phyloP scores from a whole-genome alignment of 495 filamentous ascomycete genomes.

The Daldinia concentrica region DNA sequence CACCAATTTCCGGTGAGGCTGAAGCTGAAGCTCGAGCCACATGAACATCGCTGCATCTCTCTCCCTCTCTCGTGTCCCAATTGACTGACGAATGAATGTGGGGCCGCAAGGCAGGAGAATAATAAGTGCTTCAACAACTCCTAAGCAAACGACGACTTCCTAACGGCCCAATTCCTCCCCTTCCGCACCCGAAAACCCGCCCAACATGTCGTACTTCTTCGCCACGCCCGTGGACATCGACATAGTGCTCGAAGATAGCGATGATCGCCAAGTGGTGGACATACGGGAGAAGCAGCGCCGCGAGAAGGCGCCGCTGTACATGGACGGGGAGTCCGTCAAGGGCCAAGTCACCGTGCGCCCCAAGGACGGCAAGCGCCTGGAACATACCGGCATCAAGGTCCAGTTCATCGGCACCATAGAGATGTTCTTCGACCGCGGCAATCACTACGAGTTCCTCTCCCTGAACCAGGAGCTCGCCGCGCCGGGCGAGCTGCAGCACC shows the following conservation, averaged over 20 bases:
- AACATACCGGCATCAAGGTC: slow-evolving; percentile 99
- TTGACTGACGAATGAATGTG: slow-evolving; percentile 25
- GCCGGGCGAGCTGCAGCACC: slow-evolving; percentile 96
- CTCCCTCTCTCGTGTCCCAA: background rate
- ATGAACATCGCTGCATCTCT: background rate
- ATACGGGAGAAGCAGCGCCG: slow-evolving; percentile 98
- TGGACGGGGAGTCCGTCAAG: slow-evolving; percentile 98
- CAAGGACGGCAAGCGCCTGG: slow-evolving; percentile 97
- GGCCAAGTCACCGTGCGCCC: slow-evolving; percentile 92
- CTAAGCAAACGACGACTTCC: slow-evolving; percentile 4
- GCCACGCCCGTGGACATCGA: slow-evolving; percentile 98
- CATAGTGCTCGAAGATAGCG: slow-evolving; percentile 92
- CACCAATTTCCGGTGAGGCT: slow-evolving; percentile 18
- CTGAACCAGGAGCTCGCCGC: slow-evolving; percentile 95
- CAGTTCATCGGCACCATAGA: slow-evolving; percentile 99
- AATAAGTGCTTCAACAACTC: slow-evolving; percentile 9
- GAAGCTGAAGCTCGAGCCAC: slow-evolving; percentile 41
- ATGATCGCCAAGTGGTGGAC: slow-evolving; percentile 93
- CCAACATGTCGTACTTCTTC: slow-evolving; percentile 95
- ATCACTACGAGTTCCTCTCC: slow-evolving; percentile 98
- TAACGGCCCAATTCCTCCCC: background rate
- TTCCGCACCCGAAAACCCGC: slow-evolving; percentile 21
- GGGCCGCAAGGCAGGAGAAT: slow-evolving; percentile 28
- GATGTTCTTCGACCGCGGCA: slow-evolving; percentile 99
- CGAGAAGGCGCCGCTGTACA: slow-evolving; percentile 95